phyloP scores from a whole-genome alignment of 805 yeast genomes.

The Suhomyces xylopsoci region DNA sequence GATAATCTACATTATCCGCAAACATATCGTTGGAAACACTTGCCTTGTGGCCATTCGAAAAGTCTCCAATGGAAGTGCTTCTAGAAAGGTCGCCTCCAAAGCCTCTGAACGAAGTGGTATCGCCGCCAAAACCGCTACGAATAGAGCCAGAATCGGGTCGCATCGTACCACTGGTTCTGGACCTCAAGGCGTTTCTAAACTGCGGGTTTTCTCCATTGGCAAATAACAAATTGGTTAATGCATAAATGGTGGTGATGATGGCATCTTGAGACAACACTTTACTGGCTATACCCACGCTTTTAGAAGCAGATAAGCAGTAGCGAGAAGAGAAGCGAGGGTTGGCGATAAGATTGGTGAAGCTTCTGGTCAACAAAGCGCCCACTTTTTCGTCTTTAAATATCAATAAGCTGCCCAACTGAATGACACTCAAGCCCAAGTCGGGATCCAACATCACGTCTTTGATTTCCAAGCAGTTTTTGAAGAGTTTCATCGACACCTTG shows the following conservation, averaged over 20 bases:
- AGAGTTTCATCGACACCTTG: conserved; percentile 42
- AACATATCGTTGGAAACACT: not conserved
- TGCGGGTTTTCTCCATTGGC: conserved; percentile 44
- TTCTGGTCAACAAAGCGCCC: conserved; percentile 39
- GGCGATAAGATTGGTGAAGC: conserved; percentile 53
- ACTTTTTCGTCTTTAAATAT: conserved; percentile 39
- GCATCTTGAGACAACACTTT: conserved; percentile 74
- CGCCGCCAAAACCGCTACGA: conserved; percentile 2
- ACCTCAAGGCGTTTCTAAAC: conserved; percentile 2
- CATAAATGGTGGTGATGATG: conserved; percentile 78
- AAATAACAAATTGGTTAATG: conserved; percentile 70
- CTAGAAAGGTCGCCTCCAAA: conserved; percentile 5
- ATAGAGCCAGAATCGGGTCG: conserved; percentile 10
- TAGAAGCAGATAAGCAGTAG: conserved; percentile 52
- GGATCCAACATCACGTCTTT: conserved; percentile 53
- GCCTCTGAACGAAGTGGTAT: not conserved
- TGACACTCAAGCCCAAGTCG: conserved; percentile 47
- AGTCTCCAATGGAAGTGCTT: conserved; percentile 9
- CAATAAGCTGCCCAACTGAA: conserved; percentile 56
- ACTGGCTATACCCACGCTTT: conserved; percentile 62
- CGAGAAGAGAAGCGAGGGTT: conserved; percentile 47
- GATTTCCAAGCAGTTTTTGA: conserved; percentile 51
- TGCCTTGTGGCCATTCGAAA: not conserved
- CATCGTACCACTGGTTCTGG: conserved; percentile 23
- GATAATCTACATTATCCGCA: conserved; percentile 30